phyloP scores from a whole-genome alignment of 352 stramenopile genomes.

The Blastocystis sp. region DNA sequence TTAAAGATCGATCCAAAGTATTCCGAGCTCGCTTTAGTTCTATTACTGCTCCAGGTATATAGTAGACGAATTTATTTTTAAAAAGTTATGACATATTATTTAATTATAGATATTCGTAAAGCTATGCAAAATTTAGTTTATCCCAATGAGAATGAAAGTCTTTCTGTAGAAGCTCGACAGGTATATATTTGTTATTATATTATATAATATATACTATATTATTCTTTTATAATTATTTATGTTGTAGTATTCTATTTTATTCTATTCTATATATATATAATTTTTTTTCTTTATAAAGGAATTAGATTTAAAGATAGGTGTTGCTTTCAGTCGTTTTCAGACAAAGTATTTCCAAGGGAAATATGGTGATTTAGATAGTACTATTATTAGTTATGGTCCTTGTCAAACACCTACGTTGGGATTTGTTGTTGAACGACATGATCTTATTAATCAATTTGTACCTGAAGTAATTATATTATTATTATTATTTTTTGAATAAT shows the following conservation, averaged over 20 bases:
- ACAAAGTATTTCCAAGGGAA: slow-evolving; percentile 64
- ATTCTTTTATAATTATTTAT: no score
- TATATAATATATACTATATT: no score
- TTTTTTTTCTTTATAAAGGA: no score
- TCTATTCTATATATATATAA: no score
- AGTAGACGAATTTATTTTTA: no score
- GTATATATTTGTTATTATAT: no score
- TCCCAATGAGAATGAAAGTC: slow-evolving; percentile 54
- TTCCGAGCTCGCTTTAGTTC: slow-evolving; percentile 51
- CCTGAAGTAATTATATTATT: slow-evolving; percentile 48
- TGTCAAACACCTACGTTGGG: slow-evolving; percentile 65
- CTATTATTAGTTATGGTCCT: slow-evolving; percentile 59
- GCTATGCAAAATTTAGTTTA: slow-evolving; percentile 50
- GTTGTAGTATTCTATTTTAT: no score
- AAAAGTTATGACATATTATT: no score
- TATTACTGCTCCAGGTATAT: slow-evolving; percentile 47
- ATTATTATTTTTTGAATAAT: slow-evolving; percentile 47
- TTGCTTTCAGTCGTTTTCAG: slow-evolving; percentile 63
- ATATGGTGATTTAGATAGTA: slow-evolving; percentile 61
- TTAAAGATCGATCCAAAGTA: slow-evolving; percentile 10
- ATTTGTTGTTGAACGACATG: slow-evolving; percentile 62
- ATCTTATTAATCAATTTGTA: slow-evolving; percentile 66
- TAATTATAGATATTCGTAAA: slow-evolving; percentile 49
- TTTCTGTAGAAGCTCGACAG: slow-evolving; percentile 59
- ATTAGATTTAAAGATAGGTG: slow-evolving; percentile 64